Evolutionary conservation across 768 basidiomycete genomes (phyloP).

Genomic region (Paxillus involutus): DNA sequence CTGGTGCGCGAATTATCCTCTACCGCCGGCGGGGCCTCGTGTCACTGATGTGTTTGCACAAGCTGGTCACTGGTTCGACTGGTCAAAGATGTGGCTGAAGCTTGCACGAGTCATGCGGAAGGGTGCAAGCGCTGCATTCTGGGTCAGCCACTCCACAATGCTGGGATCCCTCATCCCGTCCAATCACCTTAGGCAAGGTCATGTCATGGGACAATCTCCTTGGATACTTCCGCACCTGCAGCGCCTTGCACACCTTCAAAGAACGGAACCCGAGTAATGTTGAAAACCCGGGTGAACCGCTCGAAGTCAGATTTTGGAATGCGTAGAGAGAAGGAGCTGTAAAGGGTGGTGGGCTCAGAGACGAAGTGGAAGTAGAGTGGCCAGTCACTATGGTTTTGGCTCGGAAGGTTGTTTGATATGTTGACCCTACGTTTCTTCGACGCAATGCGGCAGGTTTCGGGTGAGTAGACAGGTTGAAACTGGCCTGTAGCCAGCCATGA

Average conservation of each 20-base stretch:
- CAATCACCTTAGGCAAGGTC: slow-evolving; percentile 53
- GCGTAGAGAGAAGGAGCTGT: slow-evolving; percentile 43
- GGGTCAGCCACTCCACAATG: no score
- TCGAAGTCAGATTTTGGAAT: slow-evolving; percentile 65
- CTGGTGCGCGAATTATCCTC: no score
- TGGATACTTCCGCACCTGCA: slow-evolving; percentile 70
- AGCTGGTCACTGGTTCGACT: no score
- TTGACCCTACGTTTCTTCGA: background rate
- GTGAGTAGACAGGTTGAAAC: no score
- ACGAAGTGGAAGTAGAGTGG: slow-evolving; percentile 41
- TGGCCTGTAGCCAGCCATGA: no score
- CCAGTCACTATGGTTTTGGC: slow-evolving; percentile 31
- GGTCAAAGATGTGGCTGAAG: no score
- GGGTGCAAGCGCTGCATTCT: no score
- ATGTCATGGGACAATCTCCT: slow-evolving; percentile 69
- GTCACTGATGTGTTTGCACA: no score
- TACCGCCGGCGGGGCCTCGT: no score
- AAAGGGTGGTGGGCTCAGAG: slow-evolving; percentile 21
- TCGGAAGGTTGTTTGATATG: slow-evolving; percentile 6
- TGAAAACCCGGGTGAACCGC: slow-evolving; percentile 51
- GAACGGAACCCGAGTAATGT: slow-evolving; percentile 60
- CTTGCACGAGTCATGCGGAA: no score
- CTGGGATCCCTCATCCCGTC: no score
- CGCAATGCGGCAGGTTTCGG: background rate
- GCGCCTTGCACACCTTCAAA: slow-evolving; percentile 66